Base-by-base conservation (phyloP, 768 basidiomycete genomes). In the Scleroderma citrinum region DNA sequence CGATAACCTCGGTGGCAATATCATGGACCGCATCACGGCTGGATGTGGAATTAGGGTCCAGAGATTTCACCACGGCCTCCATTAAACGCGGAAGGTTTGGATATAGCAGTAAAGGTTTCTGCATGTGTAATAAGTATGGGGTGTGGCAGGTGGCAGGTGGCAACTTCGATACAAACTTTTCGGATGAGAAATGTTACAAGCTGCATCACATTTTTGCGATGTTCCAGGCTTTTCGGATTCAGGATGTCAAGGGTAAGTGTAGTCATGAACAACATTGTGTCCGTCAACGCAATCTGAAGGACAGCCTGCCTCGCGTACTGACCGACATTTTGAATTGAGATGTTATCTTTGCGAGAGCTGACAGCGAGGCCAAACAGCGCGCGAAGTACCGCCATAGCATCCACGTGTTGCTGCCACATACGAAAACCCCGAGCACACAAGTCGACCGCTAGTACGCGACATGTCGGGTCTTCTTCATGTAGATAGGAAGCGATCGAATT, bases 31-130 rank as follows among this genome's bases (percentile, higher is more conserved):
- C 88, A 21, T 97, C 93, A 41, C 85, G 78, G 60, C 80, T 78
- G 5, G 77, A 66, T 0, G 74, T 89, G 37, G 74, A 83, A 62
- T 90, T 94, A 14, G 96, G 96, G 68, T 99, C 95, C 48, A 99
- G 73, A 0, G 92, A 96, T 63, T 93, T 94, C 16, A 98, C 93
- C 1, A 98, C 92, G 1, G 94, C 92, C 62, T 98, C 96, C 67
- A 92, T 85, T 39, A 97, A 71, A 36, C 83, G 78, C 0, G 94
- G 87, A 23, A 98, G 71, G 56, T 85, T 87, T 3, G 88, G 80
- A 56, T 91, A 86, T 37, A 98, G 71, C 7, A 95, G 82, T 23
- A 88, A 71, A 1, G 94, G 93, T 58, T 87, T 84, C 87, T 92
- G 57, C 32, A 41, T 35, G 23, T n/a, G 24, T 2, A 29, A 24